Percentiles rank a stretch among this genome's conserved stretches.
Evolutionary conservation across 2,329 filamentous ascomycete genomes (phyloP).

Genomic region (Chaetothyriales sp.): DNA sequence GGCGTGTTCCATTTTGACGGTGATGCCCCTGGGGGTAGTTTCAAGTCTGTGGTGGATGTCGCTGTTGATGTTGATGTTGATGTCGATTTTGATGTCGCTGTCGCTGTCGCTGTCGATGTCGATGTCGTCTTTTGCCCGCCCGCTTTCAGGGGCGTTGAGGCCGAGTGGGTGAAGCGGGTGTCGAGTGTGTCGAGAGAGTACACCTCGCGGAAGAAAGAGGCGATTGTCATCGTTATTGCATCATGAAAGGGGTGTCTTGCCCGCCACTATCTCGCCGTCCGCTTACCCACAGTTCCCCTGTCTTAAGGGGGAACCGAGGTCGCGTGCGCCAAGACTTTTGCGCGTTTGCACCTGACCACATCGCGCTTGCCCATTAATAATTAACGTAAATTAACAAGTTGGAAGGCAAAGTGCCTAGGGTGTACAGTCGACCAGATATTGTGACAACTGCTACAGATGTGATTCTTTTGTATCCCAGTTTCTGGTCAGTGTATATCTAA

Average conservation of each 20-base stretch:
- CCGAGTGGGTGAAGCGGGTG: conserved; percentile 56
- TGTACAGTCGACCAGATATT: too few species aligned
- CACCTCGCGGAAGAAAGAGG: conserved; percentile 34
- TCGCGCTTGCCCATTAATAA: too few species aligned
- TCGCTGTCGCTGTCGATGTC: background rate
- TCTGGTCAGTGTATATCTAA: too few species aligned
- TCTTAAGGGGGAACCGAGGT: background rate
- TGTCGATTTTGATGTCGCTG: too few species aligned
- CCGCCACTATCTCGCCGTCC: background rate
- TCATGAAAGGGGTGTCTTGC: background rate
- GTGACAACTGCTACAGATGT: too few species aligned
- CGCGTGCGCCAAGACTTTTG: background rate
- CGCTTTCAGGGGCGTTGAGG: conserved; percentile 50
- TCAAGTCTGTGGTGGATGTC: background rate
- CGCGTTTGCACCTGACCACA: too few species aligned
- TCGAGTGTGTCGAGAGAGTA: conserved; percentile 55
- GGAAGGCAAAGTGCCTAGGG: too few species aligned
- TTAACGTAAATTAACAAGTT: too few species aligned
- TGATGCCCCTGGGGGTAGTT: conserved; percentile 31
- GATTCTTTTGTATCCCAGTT: too few species aligned
- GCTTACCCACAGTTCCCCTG: too few species aligned
- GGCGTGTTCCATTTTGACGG: conserved; percentile 69
- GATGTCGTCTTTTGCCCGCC: conserved; percentile 33
- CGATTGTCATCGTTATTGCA: conserved; percentile 7
- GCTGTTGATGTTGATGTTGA: too few species aligned